Evolutionary conservation across 306 rosid genomes (phyloP).

Genomic region (Vigna nakashimae): DNA sequence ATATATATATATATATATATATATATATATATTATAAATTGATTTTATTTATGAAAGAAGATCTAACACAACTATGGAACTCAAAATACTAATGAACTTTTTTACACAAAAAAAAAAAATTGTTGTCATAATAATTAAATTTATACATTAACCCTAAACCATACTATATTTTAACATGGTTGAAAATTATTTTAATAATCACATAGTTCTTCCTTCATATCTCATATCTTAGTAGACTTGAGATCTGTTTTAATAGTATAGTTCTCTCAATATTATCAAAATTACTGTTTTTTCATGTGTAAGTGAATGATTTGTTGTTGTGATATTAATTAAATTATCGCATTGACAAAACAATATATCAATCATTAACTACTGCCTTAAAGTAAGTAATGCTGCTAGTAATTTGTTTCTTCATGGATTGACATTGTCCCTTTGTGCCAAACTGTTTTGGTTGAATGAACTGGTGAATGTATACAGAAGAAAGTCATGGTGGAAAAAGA

Average conservation of each 20-base stretch:
- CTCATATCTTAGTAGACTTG: too few species aligned
- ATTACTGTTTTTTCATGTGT: background rate
- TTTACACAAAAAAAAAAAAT: too few species aligned
- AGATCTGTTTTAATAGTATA: background rate
- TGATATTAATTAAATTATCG: background rate
- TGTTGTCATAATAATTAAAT: too few species aligned
- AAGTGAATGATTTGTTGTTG: background rate
- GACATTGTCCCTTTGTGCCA: constrained; percentile 17
- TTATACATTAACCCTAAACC: too few species aligned
- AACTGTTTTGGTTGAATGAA: constrained; percentile 25
- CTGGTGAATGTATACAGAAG: constrained; percentile 42
- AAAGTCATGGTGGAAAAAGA: constrained; percentile 21
- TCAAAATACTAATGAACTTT: too few species aligned
- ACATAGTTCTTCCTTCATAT: too few species aligned
- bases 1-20: too few species aligned
- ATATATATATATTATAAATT: too few species aligned
- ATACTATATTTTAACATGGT: too few species aligned
- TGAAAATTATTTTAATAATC: too few species aligned
- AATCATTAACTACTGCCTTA: background rate
- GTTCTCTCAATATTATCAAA: background rate
- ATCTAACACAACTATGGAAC: too few species aligned
- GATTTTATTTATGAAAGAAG: too few species aligned
- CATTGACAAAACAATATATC: background rate
- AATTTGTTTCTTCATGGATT: background rate
- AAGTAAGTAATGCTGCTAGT: background rate